Conservation (phyloP, 1,139 yeast genomes). For the Suzukiozyma palmioleophila region DNA sequence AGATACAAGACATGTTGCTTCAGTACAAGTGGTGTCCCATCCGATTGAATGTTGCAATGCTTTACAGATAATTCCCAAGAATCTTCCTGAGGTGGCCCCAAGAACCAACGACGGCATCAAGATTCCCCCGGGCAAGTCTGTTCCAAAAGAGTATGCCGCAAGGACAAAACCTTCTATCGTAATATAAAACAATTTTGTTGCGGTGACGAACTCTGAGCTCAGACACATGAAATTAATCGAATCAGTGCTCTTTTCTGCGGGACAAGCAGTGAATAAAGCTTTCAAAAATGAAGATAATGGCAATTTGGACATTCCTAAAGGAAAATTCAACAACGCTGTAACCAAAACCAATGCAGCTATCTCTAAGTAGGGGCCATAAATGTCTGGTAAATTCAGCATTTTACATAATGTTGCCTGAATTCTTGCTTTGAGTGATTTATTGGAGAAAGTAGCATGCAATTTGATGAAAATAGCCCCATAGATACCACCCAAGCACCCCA, state of each 20-base stretch:
- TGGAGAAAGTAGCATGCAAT: slow-evolving; percentile 36
- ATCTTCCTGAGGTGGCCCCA: slow-evolving; percentile 69
- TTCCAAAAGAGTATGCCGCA: slow-evolving; percentile 62
- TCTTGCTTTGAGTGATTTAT: slow-evolving; percentile 14
- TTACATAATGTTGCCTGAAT: slow-evolving; percentile 18
- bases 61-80: slow-evolving; percentile 59
- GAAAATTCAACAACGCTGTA: slow-evolving; percentile 55
- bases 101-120: slow-evolving; percentile 67
- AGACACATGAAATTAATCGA: slow-evolving; percentile 35
- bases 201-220: slow-evolving; percentile 21
- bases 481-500: slow-evolving; percentile 68
- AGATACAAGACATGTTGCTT: slow-evolving; percentile 48
- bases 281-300: slow-evolving; percentile 55
- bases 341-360: slow-evolving; percentile 42
- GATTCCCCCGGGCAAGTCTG: slow-evolving; percentile 69
- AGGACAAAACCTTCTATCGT: slow-evolving; percentile 52
- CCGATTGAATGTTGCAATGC: slow-evolving; percentile 40
- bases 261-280: slow-evolving; percentile 63
- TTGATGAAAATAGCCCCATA: slow-evolving; percentile 55
- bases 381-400: slow-evolving; percentile 11
- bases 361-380: slow-evolving; percentile 37
- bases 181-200: slow-evolving; percentile 40
- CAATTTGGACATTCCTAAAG: slow-evolving; percentile 48
- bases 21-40: slow-evolving; percentile 46
- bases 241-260: slow-evolving; percentile 17